Base-by-base conservation (phyloP, 352 stramenopile genomes). In the Globisporangium nagaii region DNA sequence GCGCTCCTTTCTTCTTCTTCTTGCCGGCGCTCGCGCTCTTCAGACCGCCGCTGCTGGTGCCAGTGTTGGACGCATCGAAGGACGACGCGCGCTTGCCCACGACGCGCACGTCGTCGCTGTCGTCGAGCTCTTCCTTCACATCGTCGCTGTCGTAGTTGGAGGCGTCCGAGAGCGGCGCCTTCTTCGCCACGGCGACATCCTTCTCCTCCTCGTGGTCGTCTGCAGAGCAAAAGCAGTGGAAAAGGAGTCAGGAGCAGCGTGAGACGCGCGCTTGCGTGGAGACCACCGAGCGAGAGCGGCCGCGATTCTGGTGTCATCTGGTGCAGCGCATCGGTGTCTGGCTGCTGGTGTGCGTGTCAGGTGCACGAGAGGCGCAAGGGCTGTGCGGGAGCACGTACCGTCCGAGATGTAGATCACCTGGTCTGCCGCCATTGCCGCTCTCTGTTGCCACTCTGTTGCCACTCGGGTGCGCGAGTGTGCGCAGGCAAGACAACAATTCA, bases 371-470 rank as follows among this genome's bases (percentile, higher is more conserved):
- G 7, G 2, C 34, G 7, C 3, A 12, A 30, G 11, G 15, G 13
- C 32, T 32, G 47, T 22, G 22, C 15, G 12, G 7, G 17, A 27
- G 22, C 35, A 62, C 66, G 41, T 52, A 82, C 74, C 69, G 37
- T 84, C 71, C 32, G 74, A 82, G 60, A 82, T 76, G 60, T 70
- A 63, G 53, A 80, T 71, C 24, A 80, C 66, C 3, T 71, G 36
- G 55, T 66, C 60, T 27, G 24, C 35, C 34, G 45, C 42, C 53
- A 61, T 62, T 36, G 8, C 27, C 28, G 43, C 5, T 27, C n/a
- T n/a, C n/a, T n/a, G n/a, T n/a, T n/a, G n/a, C n/a, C n/a, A n/a
- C n/a, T n/a, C n/a, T n/a, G n/a, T n/a, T n/a, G n/a, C n/a, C n/a
- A n/a, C n/a, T n/a, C n/a, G n/a, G n/a, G n/a, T n/a, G n/a, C n/a